A percentile compares a stretch with the other conserved stretches of the same genome.
Evolutionary conservation across 1,284 basidiomycete genomes (phyloP).

Genomic region (Microbotryum silenes-acaulis): DNA sequence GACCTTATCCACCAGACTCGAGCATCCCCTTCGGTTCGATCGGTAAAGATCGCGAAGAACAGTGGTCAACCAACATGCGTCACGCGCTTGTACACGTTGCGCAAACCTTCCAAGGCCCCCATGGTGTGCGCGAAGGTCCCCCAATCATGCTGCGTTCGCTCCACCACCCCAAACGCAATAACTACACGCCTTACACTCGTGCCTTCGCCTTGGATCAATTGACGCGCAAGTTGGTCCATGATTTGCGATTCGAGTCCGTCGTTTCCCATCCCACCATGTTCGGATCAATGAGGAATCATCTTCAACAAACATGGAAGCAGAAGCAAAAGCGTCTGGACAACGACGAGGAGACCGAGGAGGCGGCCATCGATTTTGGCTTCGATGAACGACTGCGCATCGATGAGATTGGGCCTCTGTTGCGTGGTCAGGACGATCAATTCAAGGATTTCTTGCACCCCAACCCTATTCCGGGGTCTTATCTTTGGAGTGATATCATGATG

Average conservation of each 20-base stretch:
- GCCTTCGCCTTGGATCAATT: constrained; percentile 23
- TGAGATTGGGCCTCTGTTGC: constrained; percentile 23
- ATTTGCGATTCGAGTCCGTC: constrained; percentile 24
- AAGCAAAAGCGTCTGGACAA: neutral
- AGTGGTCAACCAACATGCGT: constrained; percentile 11
- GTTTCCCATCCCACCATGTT: constrained; percentile 18
- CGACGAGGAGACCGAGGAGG: neutral
- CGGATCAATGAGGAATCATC: constrained; percentile 1
- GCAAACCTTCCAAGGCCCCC: constrained; percentile 9
- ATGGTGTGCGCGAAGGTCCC: constrained; percentile 18
- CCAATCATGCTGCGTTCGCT: constrained; percentile 24
- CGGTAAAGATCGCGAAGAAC: constrained; percentile 14
- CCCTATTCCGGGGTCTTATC: constrained; percentile 16
- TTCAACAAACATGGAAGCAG: neutral
- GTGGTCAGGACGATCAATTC: constrained; percentile 24
- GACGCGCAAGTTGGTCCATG: constrained; percentile 23
- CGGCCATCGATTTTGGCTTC: constrained; percentile 18
- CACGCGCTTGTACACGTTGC: constrained; percentile 22
- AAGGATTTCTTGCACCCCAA: constrained; percentile 26
- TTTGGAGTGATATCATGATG: constrained; percentile 27
- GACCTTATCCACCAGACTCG: constrained; percentile 22
- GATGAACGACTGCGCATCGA: constrained; percentile 25
- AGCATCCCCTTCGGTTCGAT: constrained; percentile 19
- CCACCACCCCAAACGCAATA: constrained; percentile 29
- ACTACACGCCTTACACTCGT: constrained; percentile 26